These are phyloP conservation scores for Macrophomina phaseolina DNA, from an alignment of 2,329 filamentous ascomycete species.

Conservation along the genomic window DNA sequence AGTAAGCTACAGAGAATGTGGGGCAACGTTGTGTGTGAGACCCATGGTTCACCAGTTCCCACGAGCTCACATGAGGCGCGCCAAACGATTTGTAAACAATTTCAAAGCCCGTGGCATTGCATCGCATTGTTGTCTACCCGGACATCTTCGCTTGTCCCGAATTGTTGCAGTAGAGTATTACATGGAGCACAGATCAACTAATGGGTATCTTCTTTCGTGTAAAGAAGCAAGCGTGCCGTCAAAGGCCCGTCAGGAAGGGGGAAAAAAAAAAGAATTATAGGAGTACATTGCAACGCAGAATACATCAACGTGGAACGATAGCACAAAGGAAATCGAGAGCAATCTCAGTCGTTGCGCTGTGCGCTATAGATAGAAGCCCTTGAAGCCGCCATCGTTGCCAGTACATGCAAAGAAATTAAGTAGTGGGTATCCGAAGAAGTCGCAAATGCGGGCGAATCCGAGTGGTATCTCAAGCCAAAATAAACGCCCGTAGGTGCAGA, in stretches of 20 bases:
- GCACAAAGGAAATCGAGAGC: conserved; percentile 18
- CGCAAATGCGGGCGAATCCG: conserved; percentile 19
- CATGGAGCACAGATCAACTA: conserved; percentile 15
- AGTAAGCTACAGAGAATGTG: neutral
- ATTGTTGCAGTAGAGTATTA: neutral
- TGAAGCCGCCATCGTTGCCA: conserved; percentile 24
- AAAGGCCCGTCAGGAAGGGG: neutral
- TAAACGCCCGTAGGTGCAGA: conserved; percentile 25
- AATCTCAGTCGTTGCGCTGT: conserved; percentile 15
- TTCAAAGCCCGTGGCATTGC: conserved; percentile 7
- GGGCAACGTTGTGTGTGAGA: conserved; percentile 20
- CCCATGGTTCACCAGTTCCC: conserved; percentile 16
- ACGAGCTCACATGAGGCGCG: conserved; percentile 3
- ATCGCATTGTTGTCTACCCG: conserved; percentile 4
- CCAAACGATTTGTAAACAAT: conserved; percentile 18
- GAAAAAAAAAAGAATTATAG: conserved; percentile 4
- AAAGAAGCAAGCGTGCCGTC: conserved; percentile 19
- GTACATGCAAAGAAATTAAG: conserved; percentile 24
- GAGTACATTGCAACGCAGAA: conserved; percentile 10
- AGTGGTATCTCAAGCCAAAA: conserved; percentile 25
- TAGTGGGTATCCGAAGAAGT: conserved; percentile 25
- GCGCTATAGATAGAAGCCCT: conserved; percentile 19
- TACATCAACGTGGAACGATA: conserved; percentile 18
- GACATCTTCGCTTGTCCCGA: conserved; percentile 13
- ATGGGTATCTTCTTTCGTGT: conserved; percentile 25